Base-by-base conservation (phyloP, 2,329 filamentous ascomycete species). In the Fusarium sp. region DNA sequence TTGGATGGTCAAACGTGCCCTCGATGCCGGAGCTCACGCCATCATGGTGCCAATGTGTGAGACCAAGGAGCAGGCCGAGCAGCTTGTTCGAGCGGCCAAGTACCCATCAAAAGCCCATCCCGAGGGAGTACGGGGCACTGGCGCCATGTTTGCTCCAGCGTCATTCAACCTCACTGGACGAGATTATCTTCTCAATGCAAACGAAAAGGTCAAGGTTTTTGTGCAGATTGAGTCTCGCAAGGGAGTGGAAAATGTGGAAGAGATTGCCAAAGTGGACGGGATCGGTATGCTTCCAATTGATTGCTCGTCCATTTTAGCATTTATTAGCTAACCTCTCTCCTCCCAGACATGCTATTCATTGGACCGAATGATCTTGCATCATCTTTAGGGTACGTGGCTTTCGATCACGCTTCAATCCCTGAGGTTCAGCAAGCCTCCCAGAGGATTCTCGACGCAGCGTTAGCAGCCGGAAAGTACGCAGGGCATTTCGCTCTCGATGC, bases 341-440 rank as follows among this genome's bases (percentile, higher is more conserved):
- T 9, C 1, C 27, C 27, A 68, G 69, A 71, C 16, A 69, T 71
- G 69, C 61, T 71, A 1, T 71, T 71, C 22, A 69, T 71, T 35
- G 66, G 69, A 2, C 69, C 69, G 1, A 71, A 71, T 20, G 69
- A 71, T 18, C 69, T 71, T 4, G 66, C 69, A 5, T 71, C 68
- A 5, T 71, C 69, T 11, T 14, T 63, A 16, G 60, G 60, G 8
- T 54, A 54, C 5, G 45, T 72, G 4, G 52, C 52, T 10, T 56
- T 56, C 11, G 61, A 64, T 8, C 48, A 64, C 9, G 61, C 61
- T 56, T 41, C 48, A 14, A 64, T 39, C 4, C 61, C 61, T 1
- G 61, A 64, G 16, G 61, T 64, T 8, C 61, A 64, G n/a, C 45
- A 64, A 18, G 61, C 61, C 3, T 31, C 61, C n/a, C 48, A 64